Evolutionary conservation across 257 asterid species (phyloP).

Genomic region (Ilex asprella): DNA sequence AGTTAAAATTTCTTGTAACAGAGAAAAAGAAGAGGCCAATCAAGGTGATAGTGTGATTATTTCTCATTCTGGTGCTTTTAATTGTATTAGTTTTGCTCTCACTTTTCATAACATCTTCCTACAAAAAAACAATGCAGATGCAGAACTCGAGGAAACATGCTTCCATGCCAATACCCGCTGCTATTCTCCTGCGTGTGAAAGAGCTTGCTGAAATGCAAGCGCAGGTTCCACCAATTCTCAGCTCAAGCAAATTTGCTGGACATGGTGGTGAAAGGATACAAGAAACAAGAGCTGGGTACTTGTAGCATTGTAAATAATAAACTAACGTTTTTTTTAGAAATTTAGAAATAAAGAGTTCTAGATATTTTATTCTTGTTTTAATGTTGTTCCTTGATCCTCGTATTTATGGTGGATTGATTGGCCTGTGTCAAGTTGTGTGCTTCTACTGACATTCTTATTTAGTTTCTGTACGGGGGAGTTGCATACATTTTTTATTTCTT

Average conservation of each 20-base stretch:
- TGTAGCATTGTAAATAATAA: slow-evolving; percentile 30
- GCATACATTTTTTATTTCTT: no score
- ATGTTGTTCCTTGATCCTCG: no score
- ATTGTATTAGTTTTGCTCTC: not conserved
- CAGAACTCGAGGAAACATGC: slow-evolving; percentile 59
- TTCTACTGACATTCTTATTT: no score
- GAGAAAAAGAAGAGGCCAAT: no score
- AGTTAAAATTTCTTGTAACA: no score
- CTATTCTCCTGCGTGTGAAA: slow-evolving; percentile 71
- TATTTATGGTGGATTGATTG: no score
- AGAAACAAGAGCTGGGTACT: slow-evolving; percentile 38
- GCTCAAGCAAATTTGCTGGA: slow-evolving; percentile 37
- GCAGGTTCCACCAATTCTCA: slow-evolving; percentile 36
- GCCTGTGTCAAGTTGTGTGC: no score
- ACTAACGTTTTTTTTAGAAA: no score
- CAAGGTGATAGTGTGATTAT: no score
- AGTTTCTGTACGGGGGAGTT: no score
- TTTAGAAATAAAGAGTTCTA: not conserved
- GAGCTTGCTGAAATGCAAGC: slow-evolving; percentile 79
- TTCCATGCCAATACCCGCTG: slow-evolving; percentile 64
- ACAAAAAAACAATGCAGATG: slow-evolving; percentile 32
- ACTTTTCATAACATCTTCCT: not conserved
- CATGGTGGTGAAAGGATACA: slow-evolving; percentile 27
- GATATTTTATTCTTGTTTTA: not conserved
- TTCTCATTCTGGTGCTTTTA: no score